Evolutionary conservation across 371 early-diverging fungal genomes (phyloP), one percentile per base, ranked within the genome.

Genomic region (Haplosporangium sp.): DNA sequence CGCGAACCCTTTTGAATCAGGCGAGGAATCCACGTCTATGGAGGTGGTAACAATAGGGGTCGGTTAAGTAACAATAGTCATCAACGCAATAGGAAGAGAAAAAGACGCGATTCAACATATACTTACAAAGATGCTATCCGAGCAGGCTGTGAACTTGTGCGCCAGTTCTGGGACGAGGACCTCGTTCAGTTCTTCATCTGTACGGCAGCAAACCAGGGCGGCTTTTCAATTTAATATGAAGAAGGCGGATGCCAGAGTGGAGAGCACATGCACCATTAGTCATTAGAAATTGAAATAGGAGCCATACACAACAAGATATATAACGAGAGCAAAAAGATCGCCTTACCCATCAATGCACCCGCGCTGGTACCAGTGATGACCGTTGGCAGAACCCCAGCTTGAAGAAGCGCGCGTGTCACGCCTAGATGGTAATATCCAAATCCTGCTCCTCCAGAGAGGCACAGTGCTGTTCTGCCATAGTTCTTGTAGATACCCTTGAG

Each of bases 301-400:
- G n/a, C 36, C 37, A 51, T 41, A 23, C 48, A 20, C 9, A 54
- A 38, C 7, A 45, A 50, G 42, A 29, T 4, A 29, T 29, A 29
- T 29, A 29, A 4, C 29, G 29, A 59, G 23, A 41, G 43, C 53
- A 55, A 6, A 23, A 51, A 38, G 37, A 36, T 42, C 10, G 82
- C 75, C 13, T 65, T 82, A 61, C 74, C 85, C 46, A 94, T 83
- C 53, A 89, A 62, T 3, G 87, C 86, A 11, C 98, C 97, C 13
- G 91, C 93, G 12, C 95, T 95, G 0, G 96, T 92, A 1, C 98
- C 97, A 1, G 93, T 94, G 45, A 98, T 90, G 38, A 96, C 89
- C 0, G 91, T 85, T 7, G 98, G 98, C 45, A 98, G 82, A 12
- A 95, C 74, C 18, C 89, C 88, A 6, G 88, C 84, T 63, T 95